Evolutionary conservation across 2,329 filamentous ascomycete genomes (phyloP).

Genomic region (Bipolaris oryzae): DNA sequence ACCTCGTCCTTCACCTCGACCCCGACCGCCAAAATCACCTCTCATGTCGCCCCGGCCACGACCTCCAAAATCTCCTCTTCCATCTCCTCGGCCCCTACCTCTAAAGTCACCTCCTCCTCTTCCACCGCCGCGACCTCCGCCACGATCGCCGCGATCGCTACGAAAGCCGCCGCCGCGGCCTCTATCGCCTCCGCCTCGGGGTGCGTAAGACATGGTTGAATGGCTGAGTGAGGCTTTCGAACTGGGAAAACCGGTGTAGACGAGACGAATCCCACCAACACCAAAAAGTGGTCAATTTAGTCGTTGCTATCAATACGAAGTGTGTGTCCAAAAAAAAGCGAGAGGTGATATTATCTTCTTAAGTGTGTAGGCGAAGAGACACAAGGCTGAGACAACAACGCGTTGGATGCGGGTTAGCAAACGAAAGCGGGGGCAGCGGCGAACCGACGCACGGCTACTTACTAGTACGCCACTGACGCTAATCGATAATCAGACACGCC

Average conservation of each 20-base stretch:
- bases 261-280: neutral
- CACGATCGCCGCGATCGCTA: conserved; percentile 1
- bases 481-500: neutral
- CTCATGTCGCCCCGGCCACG: neutral
- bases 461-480: neutral
- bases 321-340: too few relatives aligned
- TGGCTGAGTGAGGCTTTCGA: conserved; percentile 12
- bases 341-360: neutral
- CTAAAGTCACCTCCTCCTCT: conserved; percentile 4
- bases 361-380: neutral
- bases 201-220: conserved; percentile 11
- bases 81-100: conserved; percentile 4
- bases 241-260: neutral
- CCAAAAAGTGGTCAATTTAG: neutral
- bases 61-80: conserved; percentile 1
- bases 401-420: neutral
- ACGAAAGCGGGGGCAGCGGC: conserved; percentile 7
- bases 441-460: neutral
- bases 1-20: conserved; percentile 3
- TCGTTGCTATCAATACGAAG: too few relatives aligned
- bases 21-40: neutral
- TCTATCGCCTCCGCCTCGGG: conserved; percentile 12
- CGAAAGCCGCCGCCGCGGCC: conserved; percentile 5
- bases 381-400: neutral
- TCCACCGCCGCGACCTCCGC: conserved; percentile 7